phyloP scores from a whole-genome alignment of 2,329 filamentous ascomycete species.

The Cytospora mali region DNA sequence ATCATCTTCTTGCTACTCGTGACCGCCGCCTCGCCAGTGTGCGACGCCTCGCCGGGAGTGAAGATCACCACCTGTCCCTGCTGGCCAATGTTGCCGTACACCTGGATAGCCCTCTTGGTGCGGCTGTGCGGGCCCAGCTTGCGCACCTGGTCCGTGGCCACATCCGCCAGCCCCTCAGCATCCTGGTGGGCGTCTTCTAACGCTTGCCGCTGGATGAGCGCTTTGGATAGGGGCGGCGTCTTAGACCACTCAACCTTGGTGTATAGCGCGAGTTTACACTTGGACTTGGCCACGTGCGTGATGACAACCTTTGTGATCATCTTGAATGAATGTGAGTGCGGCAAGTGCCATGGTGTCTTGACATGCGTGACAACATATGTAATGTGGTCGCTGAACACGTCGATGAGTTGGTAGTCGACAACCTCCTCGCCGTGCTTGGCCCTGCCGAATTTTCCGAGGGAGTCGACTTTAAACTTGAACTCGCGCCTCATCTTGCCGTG shows the following conservation, averaged over 20 bases:
- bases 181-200: constrained; percentile 74
- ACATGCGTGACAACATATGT: constrained; percentile 66
- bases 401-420: constrained; percentile 83
- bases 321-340: constrained; percentile 76
- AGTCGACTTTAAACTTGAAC: constrained; percentile 78
- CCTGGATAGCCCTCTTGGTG: constrained; percentile 76
- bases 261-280: constrained; percentile 88
- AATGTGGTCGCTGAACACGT: constrained; percentile 76
- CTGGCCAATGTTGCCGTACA: constrained; percentile 75
- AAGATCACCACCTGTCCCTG: constrained; percentile 66
- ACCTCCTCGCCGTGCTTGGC: constrained; percentile 59
- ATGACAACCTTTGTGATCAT: constrained; percentile 91
- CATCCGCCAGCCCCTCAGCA: constrained; percentile 73
- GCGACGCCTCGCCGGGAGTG: constrained; percentile 47
- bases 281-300: constrained; percentile 88
- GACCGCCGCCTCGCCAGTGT: constrained; percentile 43
- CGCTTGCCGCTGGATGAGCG: constrained; percentile 69
- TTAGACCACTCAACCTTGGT: constrained; percentile 86
- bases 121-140: constrained; percentile 73
- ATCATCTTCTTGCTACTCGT: constrained; percentile 53
- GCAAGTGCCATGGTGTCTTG: constrained; percentile 79
- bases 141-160: constrained; percentile 76
- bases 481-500: constrained; percentile 73
- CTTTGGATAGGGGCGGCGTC: constrained; percentile 62
- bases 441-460: constrained; percentile 65